Evolutionary conservation across 176 grass and related monocot species (phyloP).

Genomic region (Triticum dicoccoides): DNA sequence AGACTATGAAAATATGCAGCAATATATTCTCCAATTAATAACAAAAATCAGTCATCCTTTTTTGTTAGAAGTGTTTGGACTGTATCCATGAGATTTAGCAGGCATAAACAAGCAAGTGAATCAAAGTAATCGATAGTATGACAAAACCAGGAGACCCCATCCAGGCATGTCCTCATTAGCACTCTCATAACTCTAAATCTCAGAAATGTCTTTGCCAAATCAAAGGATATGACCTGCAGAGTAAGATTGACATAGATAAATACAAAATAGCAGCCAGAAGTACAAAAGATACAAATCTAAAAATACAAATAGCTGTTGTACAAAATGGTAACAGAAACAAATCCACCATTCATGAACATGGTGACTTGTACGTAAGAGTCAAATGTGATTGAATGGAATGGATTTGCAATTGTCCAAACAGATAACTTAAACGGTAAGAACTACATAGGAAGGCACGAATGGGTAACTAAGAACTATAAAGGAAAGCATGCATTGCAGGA

Average conservation of each 20-base stretch:
- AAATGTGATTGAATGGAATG: not conserved
- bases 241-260: not conserved
- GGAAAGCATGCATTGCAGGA: not conserved
- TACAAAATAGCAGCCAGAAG: not conserved
- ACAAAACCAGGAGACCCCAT: not conserved
- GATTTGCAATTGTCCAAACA: not conserved
- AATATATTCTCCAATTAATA: not conserved
- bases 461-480: not conserved
- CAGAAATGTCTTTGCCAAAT: not conserved
- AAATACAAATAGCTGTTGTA: not conserved
- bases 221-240: slow-evolving; percentile 22
- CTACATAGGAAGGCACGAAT: not conserved
- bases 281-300: not conserved
- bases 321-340: not conserved
- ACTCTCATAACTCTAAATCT: not conserved
- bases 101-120: not conserved
- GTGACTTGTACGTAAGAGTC: not conserved
- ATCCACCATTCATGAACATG: not conserved
- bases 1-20: not conserved
- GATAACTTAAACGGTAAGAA: not conserved
- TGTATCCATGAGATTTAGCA: not conserved
- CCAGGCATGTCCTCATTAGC: not conserved
- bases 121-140: not conserved
- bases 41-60: not conserved
- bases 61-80: not conserved